A percentile compares a stretch with the other conserved stretches of the same genome.
These are phyloP conservation scores for Astraeus odoratus DNA, from an alignment of 768 basidiomycete genomes.

Conservation along the genomic window DNA sequence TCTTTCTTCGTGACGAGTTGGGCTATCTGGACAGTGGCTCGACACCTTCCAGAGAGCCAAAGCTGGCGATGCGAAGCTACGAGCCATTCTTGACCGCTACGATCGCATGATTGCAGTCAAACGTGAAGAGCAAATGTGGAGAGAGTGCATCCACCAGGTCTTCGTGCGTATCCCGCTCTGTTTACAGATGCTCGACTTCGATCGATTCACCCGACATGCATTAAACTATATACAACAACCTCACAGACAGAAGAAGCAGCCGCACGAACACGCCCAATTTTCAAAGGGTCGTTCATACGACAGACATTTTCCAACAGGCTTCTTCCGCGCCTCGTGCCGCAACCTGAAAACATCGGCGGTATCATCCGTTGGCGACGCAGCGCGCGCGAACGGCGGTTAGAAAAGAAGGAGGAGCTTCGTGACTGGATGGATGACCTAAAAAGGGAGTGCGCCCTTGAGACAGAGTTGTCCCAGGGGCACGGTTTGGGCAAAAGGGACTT, in stretches of 20 bases:
- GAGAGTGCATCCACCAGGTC: conserved; percentile 40
- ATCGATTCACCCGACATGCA: neutral
- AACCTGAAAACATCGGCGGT: conserved; percentile 62
- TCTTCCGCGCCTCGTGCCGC: conserved; percentile 74
- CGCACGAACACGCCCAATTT: conserved; percentile 52
- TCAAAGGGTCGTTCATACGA: conserved; percentile 67
- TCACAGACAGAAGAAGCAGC: conserved; percentile 50
- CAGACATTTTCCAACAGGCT: conserved; percentile 59
- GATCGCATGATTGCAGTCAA: conserved; percentile 48
- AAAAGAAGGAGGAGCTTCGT: conserved; percentile 24
- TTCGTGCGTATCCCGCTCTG: conserved; percentile 34
- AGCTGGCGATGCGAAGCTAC: conserved; percentile 42
- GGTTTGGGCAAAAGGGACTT: conserved; percentile 27
- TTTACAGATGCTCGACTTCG: neutral
- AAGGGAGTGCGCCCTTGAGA: conserved; percentile 36
- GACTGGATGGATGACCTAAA: conserved; percentile 30
- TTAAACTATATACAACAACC: neutral
- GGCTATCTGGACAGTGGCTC: conserved; percentile 45
- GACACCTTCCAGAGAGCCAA: conserved; percentile 49
- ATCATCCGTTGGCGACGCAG: conserved; percentile 54
- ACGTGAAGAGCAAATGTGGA: conserved; percentile 43
- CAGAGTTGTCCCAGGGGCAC: conserved; percentile 3
- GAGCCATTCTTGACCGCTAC: conserved; percentile 48
- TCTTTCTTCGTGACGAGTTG: neutral
- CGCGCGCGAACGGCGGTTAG: conserved; percentile 40